Base-by-base conservation (phyloP, 2,329 filamentous ascomycete species). In the Aspergillus tamarii region DNA sequence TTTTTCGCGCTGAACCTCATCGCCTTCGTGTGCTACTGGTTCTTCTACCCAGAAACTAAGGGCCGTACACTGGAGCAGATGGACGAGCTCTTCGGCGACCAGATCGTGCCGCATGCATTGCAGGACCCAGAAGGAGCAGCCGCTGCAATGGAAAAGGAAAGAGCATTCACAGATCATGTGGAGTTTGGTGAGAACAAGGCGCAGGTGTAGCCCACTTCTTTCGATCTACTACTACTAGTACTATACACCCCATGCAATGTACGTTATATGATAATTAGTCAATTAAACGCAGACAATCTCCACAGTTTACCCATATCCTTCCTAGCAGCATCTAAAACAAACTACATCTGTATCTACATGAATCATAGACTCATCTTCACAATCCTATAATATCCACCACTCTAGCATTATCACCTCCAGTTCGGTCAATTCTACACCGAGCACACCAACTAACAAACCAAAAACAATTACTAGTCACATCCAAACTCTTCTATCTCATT, bases 1-100 rank as follows among this genome's bases (percentile, higher is more conserved):
- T 82, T 83, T 66, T 77, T 79, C 50, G 81, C 80, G 14, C 82
- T 84, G 67, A 83, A 83, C 64, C 68, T 82, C 63, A 75, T 80
- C 16, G 81, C 76, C 10, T 76, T 77, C 57, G 46, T 72, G 14
- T 62, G 72, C 11, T 69, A 74, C 53, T 75, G 75, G 62, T 76
- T 76, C 62, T 78, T 74, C 61, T 76, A 73, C 57, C 73, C 74
- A 2, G 74, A 76, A 64, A 76, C 74, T 4, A 70, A 69, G 46
- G 73, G 73, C 1, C 67, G 70, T 58, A 74, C 73, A 0, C 60
- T 76, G 10, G 74, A 77, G 41, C 64, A 72, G 60, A 70, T 73
- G 28, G 73, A 74, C 53, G 60, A 67, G 10, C 45, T 76, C 46
- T 75, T 77, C 36, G 67, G 67, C 14, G 63, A 67, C 21, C 57